phyloP scores from a whole-genome alignment of 768 basidiomycete species.

The Coprinellus micaceus region DNA sequence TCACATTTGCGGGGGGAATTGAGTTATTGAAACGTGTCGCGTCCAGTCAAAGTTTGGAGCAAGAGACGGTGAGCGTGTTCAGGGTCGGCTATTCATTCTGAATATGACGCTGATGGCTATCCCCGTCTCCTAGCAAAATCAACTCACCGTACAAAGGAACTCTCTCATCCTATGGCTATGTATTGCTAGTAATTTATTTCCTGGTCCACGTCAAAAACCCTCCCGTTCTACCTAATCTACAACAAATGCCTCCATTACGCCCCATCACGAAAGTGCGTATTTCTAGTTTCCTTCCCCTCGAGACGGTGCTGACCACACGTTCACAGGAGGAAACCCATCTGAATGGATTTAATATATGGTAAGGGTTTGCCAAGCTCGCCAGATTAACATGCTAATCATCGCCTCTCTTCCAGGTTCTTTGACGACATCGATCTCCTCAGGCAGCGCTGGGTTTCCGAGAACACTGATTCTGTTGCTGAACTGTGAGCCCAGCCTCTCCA shows the following conservation, averaged over 20 bases:
- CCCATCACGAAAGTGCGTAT: constrained; percentile 70
- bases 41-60: constrained; percentile 95
- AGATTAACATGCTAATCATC: constrained; percentile 7
- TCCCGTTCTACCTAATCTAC: constrained; percentile 92
- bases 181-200: constrained; percentile 96
- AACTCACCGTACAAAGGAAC: constrained; percentile 98
- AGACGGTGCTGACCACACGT: constrained; percentile 11
- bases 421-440: constrained; percentile 93
- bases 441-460: constrained; percentile 91
- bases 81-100: not conserved
- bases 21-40: constrained; percentile 10
- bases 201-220: constrained; percentile 97
- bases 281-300: not conserved
- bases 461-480: constrained; percentile 89
- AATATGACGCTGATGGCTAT: constrained; percentile 3
- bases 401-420: constrained; percentile 68
- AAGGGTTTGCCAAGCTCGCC: constrained; percentile 12
- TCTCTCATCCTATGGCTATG: constrained; percentile 95
- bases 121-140: constrained; percentile 66
- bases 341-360: constrained; percentile 82
- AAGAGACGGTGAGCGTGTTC: constrained; percentile 68
- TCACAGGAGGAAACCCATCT: constrained; percentile 75
- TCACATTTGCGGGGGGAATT: constrained; percentile 12
- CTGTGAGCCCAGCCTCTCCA: constrained; percentile 51
- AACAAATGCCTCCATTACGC: constrained; percentile 88